Evolutionary conservation across 176 grass and related monocot species (phyloP).

Genomic region (Puya raimondii): DNA sequence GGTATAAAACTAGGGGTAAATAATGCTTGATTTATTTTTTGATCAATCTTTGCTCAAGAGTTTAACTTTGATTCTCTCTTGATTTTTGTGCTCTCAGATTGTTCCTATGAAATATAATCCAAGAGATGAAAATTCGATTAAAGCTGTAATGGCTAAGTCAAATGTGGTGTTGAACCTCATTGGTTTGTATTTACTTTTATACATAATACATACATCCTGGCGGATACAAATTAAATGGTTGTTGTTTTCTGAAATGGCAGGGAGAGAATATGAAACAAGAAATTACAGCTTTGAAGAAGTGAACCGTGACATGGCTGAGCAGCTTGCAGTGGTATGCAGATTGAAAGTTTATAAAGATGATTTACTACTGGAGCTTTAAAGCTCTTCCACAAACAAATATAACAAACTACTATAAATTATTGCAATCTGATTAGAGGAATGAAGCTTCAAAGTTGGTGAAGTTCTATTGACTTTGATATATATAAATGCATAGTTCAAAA

Average conservation of each 20-base stretch:
- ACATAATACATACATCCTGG: background rate
- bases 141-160: slow-evolving; percentile 88
- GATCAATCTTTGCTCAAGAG: background rate
- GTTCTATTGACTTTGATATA: no score
- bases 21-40: background rate
- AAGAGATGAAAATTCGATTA: slow-evolving; percentile 85
- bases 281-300: slow-evolving; percentile 98
- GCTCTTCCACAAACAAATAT: background rate
- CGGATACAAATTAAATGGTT: background rate
- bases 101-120: slow-evolving; percentile 91
- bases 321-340: slow-evolving; percentile 68
- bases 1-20: slow-evolving; percentile 26
- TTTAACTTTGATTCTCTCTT: slow-evolving; percentile 2
- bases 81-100: slow-evolving; percentile 49
- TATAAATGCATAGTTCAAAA: no score
- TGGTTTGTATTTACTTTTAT: slow-evolving; percentile 41
- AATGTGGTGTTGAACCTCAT: slow-evolving; percentile 96
- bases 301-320: slow-evolving; percentile 75
- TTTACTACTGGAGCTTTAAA: background rate
- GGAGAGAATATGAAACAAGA: slow-evolving; percentile 84
- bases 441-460: no score
- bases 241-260: slow-evolving; percentile 27
- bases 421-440: no score
- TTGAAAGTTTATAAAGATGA: background rate
- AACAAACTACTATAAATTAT: no score